A percentile compares a stretch with the other conserved stretches of the same genome.
Evolutionary conservation across 345 rosid species (phyloP).

Genomic region (Draba incana): DNA sequence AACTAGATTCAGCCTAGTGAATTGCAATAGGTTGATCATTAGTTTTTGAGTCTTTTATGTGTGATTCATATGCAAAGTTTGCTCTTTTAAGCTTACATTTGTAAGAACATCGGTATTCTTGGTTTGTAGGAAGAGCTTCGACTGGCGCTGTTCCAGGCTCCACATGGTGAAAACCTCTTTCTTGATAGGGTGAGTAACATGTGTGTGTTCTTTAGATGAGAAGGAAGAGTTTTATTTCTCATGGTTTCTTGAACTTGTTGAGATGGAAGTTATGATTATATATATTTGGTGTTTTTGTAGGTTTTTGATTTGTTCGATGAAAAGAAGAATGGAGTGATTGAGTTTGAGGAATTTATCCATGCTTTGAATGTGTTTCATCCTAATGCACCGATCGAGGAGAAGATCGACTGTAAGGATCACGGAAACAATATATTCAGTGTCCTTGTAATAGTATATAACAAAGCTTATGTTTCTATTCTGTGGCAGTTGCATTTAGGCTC

Average conservation of each 20-base stretch:
- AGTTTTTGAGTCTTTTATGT: neutral
- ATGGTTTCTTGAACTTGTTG: slow-evolving; percentile 15
- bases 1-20: neutral
- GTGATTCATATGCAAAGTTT: neutral
- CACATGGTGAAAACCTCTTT: slow-evolving; percentile 73
- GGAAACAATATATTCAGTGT: neutral
- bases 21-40: slow-evolving; percentile 1
- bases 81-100: neutral
- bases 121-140: slow-evolving; percentile 83
- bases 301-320: slow-evolving; percentile 86
- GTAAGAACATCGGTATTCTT: no score
- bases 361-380: slow-evolving; percentile 86
- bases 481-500: slow-evolving; percentile 83
- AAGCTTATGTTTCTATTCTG: slow-evolving; percentile 9
- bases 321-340: slow-evolving; percentile 85
- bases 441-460: neutral
- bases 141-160: slow-evolving; percentile 67
- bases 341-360: slow-evolving; percentile 83
- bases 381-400: slow-evolving; percentile 63
- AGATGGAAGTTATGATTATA: neutral
- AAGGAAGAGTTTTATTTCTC: neutral
- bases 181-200: slow-evolving; percentile 70
- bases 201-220: slow-evolving; percentile 4
- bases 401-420: slow-evolving; percentile 71
- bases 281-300: slow-evolving; percentile 44